These are phyloP conservation scores for Globisporangium emineosum DNA, from an alignment of 352 stramenopile species.

Conservation along the genomic window DNA sequence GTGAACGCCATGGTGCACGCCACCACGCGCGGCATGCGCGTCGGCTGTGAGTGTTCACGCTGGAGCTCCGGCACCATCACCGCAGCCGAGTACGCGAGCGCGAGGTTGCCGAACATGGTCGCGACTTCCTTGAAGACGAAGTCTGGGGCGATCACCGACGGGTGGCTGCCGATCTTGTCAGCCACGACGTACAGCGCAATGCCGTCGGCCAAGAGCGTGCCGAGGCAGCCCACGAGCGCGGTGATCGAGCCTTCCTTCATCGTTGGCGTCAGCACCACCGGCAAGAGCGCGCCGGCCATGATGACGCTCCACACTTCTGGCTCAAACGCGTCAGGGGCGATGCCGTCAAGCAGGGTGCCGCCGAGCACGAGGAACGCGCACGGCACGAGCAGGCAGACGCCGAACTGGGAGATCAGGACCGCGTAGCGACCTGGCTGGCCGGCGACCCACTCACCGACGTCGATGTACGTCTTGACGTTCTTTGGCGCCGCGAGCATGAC, in stretches of 20 bases:
- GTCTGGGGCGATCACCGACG: slow-evolving; percentile 31
- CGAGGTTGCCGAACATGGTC: slow-evolving; percentile 59
- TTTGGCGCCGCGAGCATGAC: slow-evolving; percentile 59
- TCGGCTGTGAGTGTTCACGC: slow-evolving; percentile 56
- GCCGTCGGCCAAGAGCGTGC: slow-evolving; percentile 50
- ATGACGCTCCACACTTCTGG: slow-evolving; percentile 57
- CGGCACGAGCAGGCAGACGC: slow-evolving; percentile 52
- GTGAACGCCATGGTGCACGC: slow-evolving; percentile 46
- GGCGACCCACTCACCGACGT: slow-evolving; percentile 60
- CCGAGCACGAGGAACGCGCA: slow-evolving; percentile 61
- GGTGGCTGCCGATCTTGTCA: slow-evolving; percentile 40
- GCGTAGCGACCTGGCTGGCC: slow-evolving; percentile 44
- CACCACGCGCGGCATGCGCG: slow-evolving; percentile 55
- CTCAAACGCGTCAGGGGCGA: slow-evolving; percentile 48
- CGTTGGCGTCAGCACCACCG: slow-evolving; percentile 54
- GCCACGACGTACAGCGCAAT: slow-evolving; percentile 46
- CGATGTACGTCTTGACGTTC: slow-evolving; percentile 56
- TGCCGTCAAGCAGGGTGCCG: slow-evolving; percentile 47
- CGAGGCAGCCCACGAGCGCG: slow-evolving; percentile 50
- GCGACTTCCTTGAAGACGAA: slow-evolving; percentile 45
- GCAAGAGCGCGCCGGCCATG: slow-evolving; percentile 49
- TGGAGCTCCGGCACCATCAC: slow-evolving; percentile 60
- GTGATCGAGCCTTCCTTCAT: slow-evolving; percentile 56
- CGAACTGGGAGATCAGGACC: slow-evolving; percentile 52
- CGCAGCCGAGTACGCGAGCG: slow-evolving; percentile 51